These are phyloP conservation scores for Blastocystis sp. DNA, from an alignment of 352 stramenopile genomes.

Conservation along the genomic window DNA sequence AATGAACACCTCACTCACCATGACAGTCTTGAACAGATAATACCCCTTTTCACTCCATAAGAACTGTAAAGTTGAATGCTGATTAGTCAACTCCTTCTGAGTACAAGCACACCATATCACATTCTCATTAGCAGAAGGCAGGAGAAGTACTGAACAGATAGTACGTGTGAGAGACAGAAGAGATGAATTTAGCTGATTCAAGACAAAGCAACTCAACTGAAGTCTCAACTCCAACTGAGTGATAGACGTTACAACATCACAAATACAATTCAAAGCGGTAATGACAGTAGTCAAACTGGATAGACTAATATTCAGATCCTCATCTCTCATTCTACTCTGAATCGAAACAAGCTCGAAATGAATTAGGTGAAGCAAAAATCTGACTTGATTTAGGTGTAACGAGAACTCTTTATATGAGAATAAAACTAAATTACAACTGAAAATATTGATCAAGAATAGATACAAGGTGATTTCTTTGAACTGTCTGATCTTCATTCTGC, in stretches of 20 bases:
- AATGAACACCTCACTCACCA: neutral
- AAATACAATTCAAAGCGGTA: neutral
- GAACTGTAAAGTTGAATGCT: neutral
- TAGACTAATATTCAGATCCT: neutral
- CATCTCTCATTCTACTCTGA: neutral
- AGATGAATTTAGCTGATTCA: neutral
- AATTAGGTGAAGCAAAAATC: neutral
- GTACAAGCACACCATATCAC: slow-evolving; percentile 6
- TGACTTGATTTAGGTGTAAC: neutral
- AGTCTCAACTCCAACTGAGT: neutral
- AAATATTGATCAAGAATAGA: neutral
- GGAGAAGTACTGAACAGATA: neutral
- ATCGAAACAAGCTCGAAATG: neutral
- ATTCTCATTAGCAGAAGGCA: neutral
- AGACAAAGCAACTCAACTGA: neutral
- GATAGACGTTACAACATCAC: slow-evolving; percentile 5
- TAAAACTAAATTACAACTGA: neutral
- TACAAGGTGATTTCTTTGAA: neutral
- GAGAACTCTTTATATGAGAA: neutral
- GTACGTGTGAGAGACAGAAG: slow-evolving; percentile 15
- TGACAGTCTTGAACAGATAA: neutral
- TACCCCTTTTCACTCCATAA: slow-evolving; percentile 1
- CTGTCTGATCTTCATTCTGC: neutral
- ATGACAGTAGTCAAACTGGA: neutral
- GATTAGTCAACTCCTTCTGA: slow-evolving; percentile 19